Percentiles rank a stretch among this genome's conserved stretches.
These are phyloP conservation scores for Debaryomycetaceae sp. DNA, from an alignment of 1,139 yeast genomes.

Conservation along the genomic window DNA sequence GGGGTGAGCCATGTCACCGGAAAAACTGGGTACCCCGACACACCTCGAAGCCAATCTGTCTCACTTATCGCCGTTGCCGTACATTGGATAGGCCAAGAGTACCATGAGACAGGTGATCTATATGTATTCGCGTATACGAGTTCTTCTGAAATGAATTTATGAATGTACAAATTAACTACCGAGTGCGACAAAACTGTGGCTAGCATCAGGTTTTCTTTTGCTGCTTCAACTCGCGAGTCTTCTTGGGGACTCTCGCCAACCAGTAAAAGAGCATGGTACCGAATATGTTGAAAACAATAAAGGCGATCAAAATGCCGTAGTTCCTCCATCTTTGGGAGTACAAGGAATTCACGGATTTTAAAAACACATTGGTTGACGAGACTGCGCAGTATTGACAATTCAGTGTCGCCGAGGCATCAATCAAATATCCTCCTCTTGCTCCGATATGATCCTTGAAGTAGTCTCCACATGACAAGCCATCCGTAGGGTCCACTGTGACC, in stretches of 20 bases:
- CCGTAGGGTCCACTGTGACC: slow-evolving; percentile 31
- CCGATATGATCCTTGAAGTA: slow-evolving; percentile 32
- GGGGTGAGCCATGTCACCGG: no score
- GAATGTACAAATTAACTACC: no score
- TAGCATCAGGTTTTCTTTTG: no score
- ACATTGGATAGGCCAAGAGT: no score
- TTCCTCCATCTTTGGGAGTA: slow-evolving; percentile 55
- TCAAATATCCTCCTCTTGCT: slow-evolving; percentile 41
- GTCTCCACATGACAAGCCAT: slow-evolving; percentile 24
- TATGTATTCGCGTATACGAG: no score
- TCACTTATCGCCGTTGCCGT: no score
- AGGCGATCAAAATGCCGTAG: slow-evolving; percentile 42
- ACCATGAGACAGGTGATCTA: no score
- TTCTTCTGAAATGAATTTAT: no score
- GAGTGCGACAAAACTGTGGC: no score
- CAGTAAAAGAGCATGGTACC: slow-evolving; percentile 13
- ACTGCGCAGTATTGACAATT: slow-evolving; percentile 43
- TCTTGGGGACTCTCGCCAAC: slow-evolving; percentile 19
- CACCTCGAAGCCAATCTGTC: no score
- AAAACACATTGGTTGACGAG: slow-evolving; percentile 38
- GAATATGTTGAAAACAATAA: slow-evolving; percentile 11
- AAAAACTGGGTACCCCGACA: no score
- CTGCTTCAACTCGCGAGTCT: slow-evolving; percentile 14
- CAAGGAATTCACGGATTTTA: slow-evolving; percentile 28
- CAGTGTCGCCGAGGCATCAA: slow-evolving; percentile 28